Percentiles rank a stretch among this genome's conserved stretches.
Evolutionary conservation across 2,329 filamentous ascomycete genomes (phyloP).

Genomic region (Colletotrichum sp.): DNA sequence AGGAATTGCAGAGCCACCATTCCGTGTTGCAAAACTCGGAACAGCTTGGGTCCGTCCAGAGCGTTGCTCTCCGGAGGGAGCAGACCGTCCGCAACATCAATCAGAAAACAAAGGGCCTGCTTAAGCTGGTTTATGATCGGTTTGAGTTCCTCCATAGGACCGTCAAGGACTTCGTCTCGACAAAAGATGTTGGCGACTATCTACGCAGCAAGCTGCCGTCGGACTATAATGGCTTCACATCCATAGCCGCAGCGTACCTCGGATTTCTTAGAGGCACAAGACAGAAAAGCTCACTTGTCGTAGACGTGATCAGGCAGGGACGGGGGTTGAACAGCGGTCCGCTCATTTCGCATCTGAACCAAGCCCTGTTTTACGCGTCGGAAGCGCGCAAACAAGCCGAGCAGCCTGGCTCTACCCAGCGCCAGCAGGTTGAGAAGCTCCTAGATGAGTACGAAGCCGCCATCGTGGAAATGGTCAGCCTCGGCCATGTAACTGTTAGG

Average conservation of each 20-base stretch:
- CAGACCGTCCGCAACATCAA: not conserved
- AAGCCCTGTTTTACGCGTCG: not conserved
- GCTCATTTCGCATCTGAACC: not conserved
- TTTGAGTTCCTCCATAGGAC: not conserved
- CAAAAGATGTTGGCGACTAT: not conserved
- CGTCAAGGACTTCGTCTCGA: not conserved
- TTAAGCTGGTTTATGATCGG: not conserved
- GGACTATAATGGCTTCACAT: not conserved
- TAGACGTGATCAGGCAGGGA: not conserved
- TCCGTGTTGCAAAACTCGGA: fast-evolving
- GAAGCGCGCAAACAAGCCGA: not conserved
- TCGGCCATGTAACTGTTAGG: not conserved
- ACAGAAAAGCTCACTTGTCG: not conserved
- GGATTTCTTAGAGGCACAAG: not conserved
- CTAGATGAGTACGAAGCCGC: not conserved
- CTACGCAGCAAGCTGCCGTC: not conserved
- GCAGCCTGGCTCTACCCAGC: not conserved
- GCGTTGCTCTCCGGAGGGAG: not conserved
- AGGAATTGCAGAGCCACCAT: not conserved
- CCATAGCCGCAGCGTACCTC: not conserved
- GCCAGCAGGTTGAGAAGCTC: not conserved
- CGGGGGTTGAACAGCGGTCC: not conserved
- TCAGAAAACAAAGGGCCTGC: not conserved
- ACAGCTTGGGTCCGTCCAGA: not conserved
- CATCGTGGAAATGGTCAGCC: not conserved